Percentiles rank a stretch among this genome's conserved stretches.
Evolutionary conservation across 148 eudicot species (phyloP).

Genomic region (Persicaria maculosa): DNA sequence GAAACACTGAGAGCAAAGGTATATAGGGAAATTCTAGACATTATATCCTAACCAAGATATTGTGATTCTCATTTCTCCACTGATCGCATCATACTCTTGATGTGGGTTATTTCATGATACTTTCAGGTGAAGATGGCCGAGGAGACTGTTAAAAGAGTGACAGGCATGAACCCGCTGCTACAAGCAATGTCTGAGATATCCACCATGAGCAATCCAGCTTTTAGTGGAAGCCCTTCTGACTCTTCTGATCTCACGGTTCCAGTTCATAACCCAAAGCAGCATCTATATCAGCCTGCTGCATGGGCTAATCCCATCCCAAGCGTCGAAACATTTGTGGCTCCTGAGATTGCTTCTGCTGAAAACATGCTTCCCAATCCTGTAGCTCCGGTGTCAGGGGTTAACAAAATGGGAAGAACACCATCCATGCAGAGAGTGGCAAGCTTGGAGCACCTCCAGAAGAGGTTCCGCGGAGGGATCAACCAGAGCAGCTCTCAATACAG

Average conservation of each 20-base stretch:
- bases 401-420: slow-evolving; percentile 51
- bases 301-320: not conserved
- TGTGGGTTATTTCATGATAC: not conserved
- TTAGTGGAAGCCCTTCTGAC: slow-evolving; percentile 55
- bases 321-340: not conserved
- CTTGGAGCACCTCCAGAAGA: slow-evolving; percentile 80
- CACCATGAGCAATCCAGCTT: slow-evolving; percentile 51
- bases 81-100: not conserved
- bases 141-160: slow-evolving; percentile 85
- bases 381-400: slow-evolving; percentile 16
- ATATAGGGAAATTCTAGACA: not conserved
- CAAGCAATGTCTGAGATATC: slow-evolving; percentile 86
- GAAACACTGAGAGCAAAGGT: slow-evolving; percentile 99
- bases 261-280: slow-evolving; percentile 52
- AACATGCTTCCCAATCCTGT: slow-evolving; percentile 31
- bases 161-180: slow-evolving; percentile 75
- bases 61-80: not conserved
- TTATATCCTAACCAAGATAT: not conserved
- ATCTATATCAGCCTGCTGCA: slow-evolving; percentile 32
- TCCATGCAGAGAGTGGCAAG: slow-evolving; percentile 85
- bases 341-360: slow-evolving; percentile 14
- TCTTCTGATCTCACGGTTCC: slow-evolving; percentile 54
- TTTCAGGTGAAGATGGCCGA: slow-evolving; percentile 96
- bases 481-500: slow-evolving; percentile 15
- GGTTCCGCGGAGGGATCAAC: slow-evolving; percentile 57